A percentile compares a stretch with the other conserved stretches of the same genome.
Evolutionary conservation across 2,329 filamentous ascomycete genomes (phyloP).

Genomic region (Chaetomium sp.): DNA sequence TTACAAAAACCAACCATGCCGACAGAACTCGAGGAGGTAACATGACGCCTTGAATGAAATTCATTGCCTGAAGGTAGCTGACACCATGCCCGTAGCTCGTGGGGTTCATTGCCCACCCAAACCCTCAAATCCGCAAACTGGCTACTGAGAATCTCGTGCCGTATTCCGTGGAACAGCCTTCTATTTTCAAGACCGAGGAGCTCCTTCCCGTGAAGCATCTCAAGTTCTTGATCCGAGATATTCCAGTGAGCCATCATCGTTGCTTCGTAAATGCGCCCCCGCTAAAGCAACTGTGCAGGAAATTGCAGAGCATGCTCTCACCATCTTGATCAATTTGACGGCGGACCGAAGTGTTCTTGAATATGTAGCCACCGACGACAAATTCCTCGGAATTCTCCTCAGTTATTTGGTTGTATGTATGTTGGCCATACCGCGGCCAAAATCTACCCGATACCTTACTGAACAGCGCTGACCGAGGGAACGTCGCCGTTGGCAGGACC

Average conservation of each 20-base stretch:
- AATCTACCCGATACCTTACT: background rate
- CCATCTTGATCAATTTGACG: slow-evolving; percentile 84
- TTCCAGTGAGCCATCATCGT: slow-evolving; percentile 59
- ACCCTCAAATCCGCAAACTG: slow-evolving; percentile 84
- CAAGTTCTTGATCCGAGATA: slow-evolving; percentile 83
- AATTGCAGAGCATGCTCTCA: slow-evolving; percentile 91
- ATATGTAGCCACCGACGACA: slow-evolving; percentile 73
- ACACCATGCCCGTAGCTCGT: slow-evolving; percentile 64
- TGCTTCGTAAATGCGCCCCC: slow-evolving; percentile 24
- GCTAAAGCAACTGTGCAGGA: slow-evolving; percentile 52
- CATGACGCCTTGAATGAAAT: background rate
- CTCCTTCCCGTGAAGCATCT: slow-evolving; percentile 81
- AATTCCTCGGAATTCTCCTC: slow-evolving; percentile 75
- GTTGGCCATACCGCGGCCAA: slow-evolving; percentile 26
- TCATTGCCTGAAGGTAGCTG: background rate
- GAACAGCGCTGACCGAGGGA: slow-evolving; percentile 11
- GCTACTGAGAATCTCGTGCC: slow-evolving; percentile 86
- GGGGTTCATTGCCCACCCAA: slow-evolving; percentile 89
- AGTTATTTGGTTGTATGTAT: slow-evolving; percentile 69
- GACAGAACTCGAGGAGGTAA: slow-evolving; percentile 75
- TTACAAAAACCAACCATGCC: slow-evolving; percentile 56
- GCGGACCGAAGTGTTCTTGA: slow-evolving; percentile 76
- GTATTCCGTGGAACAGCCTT: slow-evolving; percentile 71
- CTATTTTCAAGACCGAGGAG: slow-evolving; percentile 80
- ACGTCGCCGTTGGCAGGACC: slow-evolving; percentile 42